Evolutionary conservation across 78 protist genomes (phyloP).

Genomic region (Protostelium mycophagum): DNA sequence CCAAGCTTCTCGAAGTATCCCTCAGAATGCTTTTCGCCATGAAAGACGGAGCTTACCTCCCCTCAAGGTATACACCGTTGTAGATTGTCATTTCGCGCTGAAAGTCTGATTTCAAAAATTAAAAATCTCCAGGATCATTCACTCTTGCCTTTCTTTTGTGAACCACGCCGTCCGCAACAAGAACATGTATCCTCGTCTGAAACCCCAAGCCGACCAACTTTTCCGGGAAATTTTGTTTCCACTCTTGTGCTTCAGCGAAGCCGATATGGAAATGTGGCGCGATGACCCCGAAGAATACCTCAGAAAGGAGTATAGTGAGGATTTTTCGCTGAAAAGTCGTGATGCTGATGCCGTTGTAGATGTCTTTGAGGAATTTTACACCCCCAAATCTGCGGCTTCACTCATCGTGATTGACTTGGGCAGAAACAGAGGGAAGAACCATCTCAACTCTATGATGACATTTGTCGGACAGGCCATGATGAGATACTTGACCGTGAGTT

Average conservation of each 20-base stretch:
- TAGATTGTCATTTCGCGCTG: no score
- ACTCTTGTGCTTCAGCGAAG: constrained; percentile 42
- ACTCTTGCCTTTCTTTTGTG: background rate
- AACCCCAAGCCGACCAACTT: constrained; percentile 16
- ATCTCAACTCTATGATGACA: constrained; percentile 25
- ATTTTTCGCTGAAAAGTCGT: no score
- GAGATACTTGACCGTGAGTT: background rate
- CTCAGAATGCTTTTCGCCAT: background rate
- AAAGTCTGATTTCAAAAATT: no score
- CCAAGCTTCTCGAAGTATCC: background rate
- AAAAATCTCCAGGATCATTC: background rate
- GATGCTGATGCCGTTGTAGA: no score
- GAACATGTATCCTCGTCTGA: constrained; percentile 12
- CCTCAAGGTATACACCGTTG: no score
- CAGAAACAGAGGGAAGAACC: constrained; percentile 29
- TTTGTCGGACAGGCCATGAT: constrained; percentile 24
- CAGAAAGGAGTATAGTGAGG: constrained; percentile 25
- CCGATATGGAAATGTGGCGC: constrained; percentile 62
- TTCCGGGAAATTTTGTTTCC: constrained; percentile 38
- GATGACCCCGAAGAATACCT: constrained; percentile 74
- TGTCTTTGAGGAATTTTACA: constrained; percentile 16
- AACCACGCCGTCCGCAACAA: background rate
- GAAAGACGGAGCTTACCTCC: background rate
- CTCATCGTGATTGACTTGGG: constrained; percentile 34
- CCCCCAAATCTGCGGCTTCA: constrained; percentile 19